A percentile compares a stretch with the other conserved stretches of the same genome.
Evolutionary conservation across 306 rosid genomes (phyloP).

Genomic region (Canavalia ensiformis): DNA sequence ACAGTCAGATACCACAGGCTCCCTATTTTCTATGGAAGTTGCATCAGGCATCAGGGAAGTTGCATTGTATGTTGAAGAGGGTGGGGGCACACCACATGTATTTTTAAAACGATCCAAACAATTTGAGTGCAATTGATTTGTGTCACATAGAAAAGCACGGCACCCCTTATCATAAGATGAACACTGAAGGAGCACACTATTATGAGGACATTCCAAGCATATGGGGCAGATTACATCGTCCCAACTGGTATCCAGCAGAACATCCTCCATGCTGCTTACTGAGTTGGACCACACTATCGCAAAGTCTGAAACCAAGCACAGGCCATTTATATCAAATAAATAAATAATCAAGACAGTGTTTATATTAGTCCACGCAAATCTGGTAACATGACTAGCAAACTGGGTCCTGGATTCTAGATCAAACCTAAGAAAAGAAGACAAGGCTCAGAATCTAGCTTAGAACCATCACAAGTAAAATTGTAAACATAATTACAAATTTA

Average conservation of each 20-base stretch:
- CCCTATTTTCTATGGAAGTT: slow-evolving; percentile 48
- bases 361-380: not conserved
- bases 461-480: not conserved
- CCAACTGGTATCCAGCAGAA: slow-evolving; percentile 63
- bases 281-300: slow-evolving; percentile 2
- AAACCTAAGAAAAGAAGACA: slow-evolving; percentile 26
- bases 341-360: slow-evolving; percentile 3
- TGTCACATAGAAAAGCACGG: slow-evolving; percentile 82
- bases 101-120: slow-evolving; percentile 84
- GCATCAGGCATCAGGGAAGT: slow-evolving; percentile 48
- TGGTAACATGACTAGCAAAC: not conserved
- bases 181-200: slow-evolving; percentile 80
- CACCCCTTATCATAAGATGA: slow-evolving; percentile 84
- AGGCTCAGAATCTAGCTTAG: not conserved
- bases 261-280: slow-evolving; percentile 48
- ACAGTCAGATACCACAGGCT: slow-evolving; percentile 57
- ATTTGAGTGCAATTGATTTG: slow-evolving; percentile 80
- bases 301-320: slow-evolving; percentile 5
- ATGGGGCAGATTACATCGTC: slow-evolving; percentile 78
- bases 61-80: slow-evolving; percentile 51
- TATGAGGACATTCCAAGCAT: slow-evolving; percentile 90
- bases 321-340: not conserved
- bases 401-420: not conserved
- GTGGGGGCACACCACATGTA: slow-evolving; percentile 61
- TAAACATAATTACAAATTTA: not conserved